These are phyloP conservation scores for Capsicum chinense DNA, from an alignment of 257 asterid species.

Conservation along the genomic window DNA sequence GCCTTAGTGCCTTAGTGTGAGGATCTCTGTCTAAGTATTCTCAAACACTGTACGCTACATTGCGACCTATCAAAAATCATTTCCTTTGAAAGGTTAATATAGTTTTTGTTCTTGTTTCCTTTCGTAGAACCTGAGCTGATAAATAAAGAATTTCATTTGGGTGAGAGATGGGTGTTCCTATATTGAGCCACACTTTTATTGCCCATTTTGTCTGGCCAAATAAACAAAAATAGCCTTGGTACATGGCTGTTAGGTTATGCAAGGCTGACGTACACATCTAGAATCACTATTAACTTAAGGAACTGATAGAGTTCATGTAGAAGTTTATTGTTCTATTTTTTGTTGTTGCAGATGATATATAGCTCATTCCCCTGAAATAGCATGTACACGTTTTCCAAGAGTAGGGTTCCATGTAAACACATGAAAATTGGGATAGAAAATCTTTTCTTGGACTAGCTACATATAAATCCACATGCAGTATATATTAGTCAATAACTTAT, in stretches of 20 bases:
- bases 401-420: not conserved
- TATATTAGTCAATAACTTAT: not conserved
- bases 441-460: conserved; percentile 4
- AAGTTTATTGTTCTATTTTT: not conserved
- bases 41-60: not conserved
- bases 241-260: not conserved
- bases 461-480: not conserved
- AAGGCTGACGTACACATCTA: not conserved
- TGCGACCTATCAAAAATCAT: not conserved
- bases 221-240: not conserved
- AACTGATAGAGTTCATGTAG: not conserved
- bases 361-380: not conserved
- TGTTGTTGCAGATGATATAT: not conserved
- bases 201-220: not conserved
- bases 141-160: not conserved
- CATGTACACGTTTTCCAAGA: not conserved
- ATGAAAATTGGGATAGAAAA: not conserved
- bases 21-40: not conserved
- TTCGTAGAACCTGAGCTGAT: not conserved
- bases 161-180: not conserved
- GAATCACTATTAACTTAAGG: not conserved
- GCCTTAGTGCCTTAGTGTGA: not conserved
- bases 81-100: not conserved
- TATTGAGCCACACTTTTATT: not conserved
- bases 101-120: not conserved